Base-by-base conservation (phyloP, 1,284 basidiomycete genomes). In the Ustilago esculenta region DNA sequence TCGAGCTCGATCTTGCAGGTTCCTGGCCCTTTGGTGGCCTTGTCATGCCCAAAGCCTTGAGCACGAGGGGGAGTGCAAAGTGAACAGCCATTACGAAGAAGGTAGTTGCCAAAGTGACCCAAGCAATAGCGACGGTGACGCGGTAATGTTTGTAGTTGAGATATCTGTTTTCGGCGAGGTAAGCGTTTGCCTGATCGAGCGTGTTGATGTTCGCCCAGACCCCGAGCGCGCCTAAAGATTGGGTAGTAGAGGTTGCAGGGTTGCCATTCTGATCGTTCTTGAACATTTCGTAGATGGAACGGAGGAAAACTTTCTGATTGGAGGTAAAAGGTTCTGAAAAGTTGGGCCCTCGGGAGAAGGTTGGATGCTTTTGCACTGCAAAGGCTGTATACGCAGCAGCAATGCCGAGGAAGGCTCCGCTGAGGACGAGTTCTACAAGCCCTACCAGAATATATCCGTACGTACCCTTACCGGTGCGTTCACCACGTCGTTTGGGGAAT, bases 1-100 rank as follows among this genome's bases (percentile, higher is more conserved):
- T 60, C 9, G n/a, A 23, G 12, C 21, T 36, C 7, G 42, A 12
- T 35, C 48, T 40, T 2, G 40, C 40, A 1, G 50, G 32, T 39
- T 50, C 30, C 21, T 66, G 36, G 15, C 49, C 63, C 54, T 60
- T 71, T 21, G 68, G 67, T 3, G 67, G 67, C 17, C 67, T 54
- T 9, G 67, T 72, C 59, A 74, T 68, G 24, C 72, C 72, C 15
- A 74, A n/a, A 1, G 56, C 51, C 42, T 74, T 68, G 24, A 71
- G 39, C 27, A 72, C 64, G 12, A 72, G 27, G 4, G 75, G 75
- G 9, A 77, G 40, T 1, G 69, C 65, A 50, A 75, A 77, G 57
- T 77, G 75, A n/a, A 77, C 75, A 15, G 57, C 63, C 58, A 72
- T 75, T n/a, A 64, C 67, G 12, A 77, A 69, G 71, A 77, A 77